Percentiles rank a stretch among this genome's conserved stretches.
Evolutionary conservation across 352 stramenopile genomes (phyloP).

Genomic region (Phytophthora litchii): DNA sequence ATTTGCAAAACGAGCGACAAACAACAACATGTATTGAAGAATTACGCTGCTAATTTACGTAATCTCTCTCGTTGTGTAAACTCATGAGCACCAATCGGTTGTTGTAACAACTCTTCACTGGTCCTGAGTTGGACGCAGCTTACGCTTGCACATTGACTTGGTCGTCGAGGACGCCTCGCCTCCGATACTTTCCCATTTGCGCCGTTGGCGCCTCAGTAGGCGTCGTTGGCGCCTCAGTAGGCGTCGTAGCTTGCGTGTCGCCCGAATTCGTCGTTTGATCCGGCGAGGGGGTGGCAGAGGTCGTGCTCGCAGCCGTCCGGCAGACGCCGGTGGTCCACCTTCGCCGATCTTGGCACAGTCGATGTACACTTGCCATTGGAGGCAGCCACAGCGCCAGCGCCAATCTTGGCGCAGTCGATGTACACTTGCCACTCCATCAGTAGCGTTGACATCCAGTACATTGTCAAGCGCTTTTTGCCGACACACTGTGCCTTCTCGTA

Average conservation of each 20-base stretch:
- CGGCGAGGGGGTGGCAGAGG: background rate
- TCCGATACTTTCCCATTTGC: background rate
- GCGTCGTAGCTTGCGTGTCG: background rate
- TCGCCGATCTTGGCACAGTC: conserved; percentile 27
- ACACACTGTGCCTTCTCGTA: conserved; percentile 38
- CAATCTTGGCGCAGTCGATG: conserved; percentile 29
- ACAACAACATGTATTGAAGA: no score
- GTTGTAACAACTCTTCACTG: background rate
- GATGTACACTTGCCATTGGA: conserved; percentile 34
- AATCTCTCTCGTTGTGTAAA: no score
- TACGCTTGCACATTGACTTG: conserved; percentile 10
- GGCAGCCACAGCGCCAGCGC: no score
- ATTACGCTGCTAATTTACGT: no score
- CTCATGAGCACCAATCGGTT: background rate
- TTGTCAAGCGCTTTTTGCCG: conserved; percentile 37
- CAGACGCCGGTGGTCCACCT: conserved; percentile 12
- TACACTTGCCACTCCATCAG: conserved; percentile 31
- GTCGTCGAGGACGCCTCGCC: background rate
- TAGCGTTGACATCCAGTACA: conserved; percentile 46
- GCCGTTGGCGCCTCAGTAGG: background rate
- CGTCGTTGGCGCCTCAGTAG: background rate
- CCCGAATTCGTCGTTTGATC: background rate
- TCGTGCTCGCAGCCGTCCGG: background rate
- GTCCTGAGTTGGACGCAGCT: conserved; percentile 1
- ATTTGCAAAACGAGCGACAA: no score